phyloP scores from a whole-genome alignment of 306 rosid species.

The Alnus glutinosa region DNA sequence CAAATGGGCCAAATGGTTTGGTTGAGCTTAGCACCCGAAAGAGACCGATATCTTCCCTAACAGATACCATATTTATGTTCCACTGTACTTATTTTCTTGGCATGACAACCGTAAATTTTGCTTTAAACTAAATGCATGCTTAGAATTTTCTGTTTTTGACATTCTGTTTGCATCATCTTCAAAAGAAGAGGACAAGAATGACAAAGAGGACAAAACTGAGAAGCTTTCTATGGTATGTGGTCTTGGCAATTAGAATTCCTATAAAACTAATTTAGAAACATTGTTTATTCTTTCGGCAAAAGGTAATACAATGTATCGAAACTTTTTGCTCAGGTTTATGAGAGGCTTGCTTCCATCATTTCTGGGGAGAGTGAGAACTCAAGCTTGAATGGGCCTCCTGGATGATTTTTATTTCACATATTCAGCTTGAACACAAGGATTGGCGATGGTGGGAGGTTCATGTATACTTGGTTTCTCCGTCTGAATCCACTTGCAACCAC shows the following conservation, averaged over 20 bases:
- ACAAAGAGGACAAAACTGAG: conserved; percentile 34
- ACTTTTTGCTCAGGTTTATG: conserved; percentile 53
- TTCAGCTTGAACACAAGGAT: background rate
- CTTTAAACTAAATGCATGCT: background rate
- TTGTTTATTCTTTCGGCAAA: conserved; percentile 6
- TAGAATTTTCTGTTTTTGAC: conserved; percentile 3
- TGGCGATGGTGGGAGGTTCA: background rate
- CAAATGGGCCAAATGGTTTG: too few relatives aligned
- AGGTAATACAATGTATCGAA: conserved; percentile 6
- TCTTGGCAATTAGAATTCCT: conserved; percentile 2
- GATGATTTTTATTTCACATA: conserved; percentile 31
- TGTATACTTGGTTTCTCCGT: background rate
- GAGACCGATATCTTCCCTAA: too few relatives aligned
- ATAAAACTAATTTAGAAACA: background rate
- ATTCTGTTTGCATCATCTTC: conserved; percentile 24
- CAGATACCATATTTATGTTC: background rate
- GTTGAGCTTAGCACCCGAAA: too few relatives aligned
- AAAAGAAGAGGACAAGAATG: conserved; percentile 36
- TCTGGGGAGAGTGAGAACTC: conserved; percentile 85
- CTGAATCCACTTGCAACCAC: background rate
- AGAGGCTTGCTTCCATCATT: conserved; percentile 72
- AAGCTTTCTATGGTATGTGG: conserved; percentile 62
- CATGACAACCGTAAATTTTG: too few relatives aligned
- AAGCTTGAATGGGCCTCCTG: conserved; percentile 48
- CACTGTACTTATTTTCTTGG: background rate